Evolutionary conservation across 2,329 filamentous ascomycete species (phyloP).

Genomic region (Seiridium cupressi): DNA sequence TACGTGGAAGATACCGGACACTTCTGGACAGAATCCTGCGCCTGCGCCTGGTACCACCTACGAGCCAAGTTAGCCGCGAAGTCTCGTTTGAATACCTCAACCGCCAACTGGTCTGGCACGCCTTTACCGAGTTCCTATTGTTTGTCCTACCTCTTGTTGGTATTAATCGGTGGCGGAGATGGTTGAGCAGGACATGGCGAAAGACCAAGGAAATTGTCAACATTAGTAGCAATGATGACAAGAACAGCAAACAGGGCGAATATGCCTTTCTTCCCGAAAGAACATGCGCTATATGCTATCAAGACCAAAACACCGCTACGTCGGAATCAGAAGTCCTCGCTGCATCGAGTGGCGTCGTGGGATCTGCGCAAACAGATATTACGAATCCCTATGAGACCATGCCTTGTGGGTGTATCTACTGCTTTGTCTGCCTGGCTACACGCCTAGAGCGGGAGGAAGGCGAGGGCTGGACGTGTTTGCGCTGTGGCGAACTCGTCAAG

Average conservation of each 20-base stretch:
- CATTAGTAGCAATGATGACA: slow-evolving; percentile 44
- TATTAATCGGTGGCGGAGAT: slow-evolving; percentile 87
- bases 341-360: slow-evolving; percentile 74
- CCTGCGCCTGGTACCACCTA: slow-evolving; percentile 81
- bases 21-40: slow-evolving; percentile 81
- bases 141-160: slow-evolving; percentile 97
- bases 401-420: slow-evolving; percentile 90
- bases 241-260: slow-evolving; percentile 65
- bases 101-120: slow-evolving; percentile 96
- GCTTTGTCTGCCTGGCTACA: slow-evolving; percentile 91
- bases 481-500: slow-evolving; percentile 81
- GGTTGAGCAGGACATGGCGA: slow-evolving; percentile 84
- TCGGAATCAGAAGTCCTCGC: slow-evolving; percentile 75
- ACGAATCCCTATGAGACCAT: slow-evolving; percentile 94
- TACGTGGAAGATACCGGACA: slow-evolving; percentile 89
- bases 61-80: slow-evolving; percentile 81
- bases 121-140: slow-evolving; percentile 98
- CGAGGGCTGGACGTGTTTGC: slow-evolving; percentile 87
- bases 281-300: slow-evolving; percentile 95
- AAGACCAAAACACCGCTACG: slow-evolving; percentile 79
- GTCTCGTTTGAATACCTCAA: slow-evolving; percentile 98
- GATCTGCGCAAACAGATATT: slow-evolving; percentile 86
- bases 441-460: slow-evolving; percentile 89
- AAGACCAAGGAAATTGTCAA: slow-evolving; percentile 68
- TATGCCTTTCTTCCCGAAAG: slow-evolving; percentile 84